Base-by-base conservation (phyloP, 2,329 filamentous ascomycete genomes). In the Colletotrichum noveboracense region DNA sequence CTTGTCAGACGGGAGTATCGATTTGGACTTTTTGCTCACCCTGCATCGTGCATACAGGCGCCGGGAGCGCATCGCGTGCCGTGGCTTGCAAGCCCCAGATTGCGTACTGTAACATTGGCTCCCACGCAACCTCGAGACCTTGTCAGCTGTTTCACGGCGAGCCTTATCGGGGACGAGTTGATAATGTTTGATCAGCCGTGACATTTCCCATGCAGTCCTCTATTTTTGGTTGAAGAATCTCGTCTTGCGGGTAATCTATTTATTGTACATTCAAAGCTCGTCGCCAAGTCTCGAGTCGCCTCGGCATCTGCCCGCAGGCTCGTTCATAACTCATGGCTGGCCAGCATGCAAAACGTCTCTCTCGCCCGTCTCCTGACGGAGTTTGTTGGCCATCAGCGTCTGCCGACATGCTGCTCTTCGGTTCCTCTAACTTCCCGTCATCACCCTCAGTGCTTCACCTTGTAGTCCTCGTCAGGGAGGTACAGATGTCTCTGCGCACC, bases 401-500 rank as follows among this genome's bases (percentile, higher is more conserved):
- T 28, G 56, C 34, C 64, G 28, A 24, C 14, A 8, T 30, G 58
- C 43, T 66, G 32, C 21, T 58, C 38, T 28, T 62, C 34, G 16
- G n/a, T 67, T 74, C 73, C 66, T 68, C 65, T 26, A 61, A 16
- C 56, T 48, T 75, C 70, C 79, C 79, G 6, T 13, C 34, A 10
- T 10, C 60, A 48, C 28, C n/a, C 13, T 66, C 61, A 75, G 90
- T 96, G 84, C 92, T 90, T 87, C 80, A 90, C 94, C 78, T 91
- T 89, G 88, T 99, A 99, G 81, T 94, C 92, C 82, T 94, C 94
- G 88, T 99, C 96, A 58, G 97, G 97, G 82, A 99, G 90, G 86
- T 98, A 99, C 84, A 99, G 87, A 89, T 98, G 97, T 87, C 97
- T 92, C 86, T 97, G 93, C 8, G 96, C 96, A 43, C 97, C 97